Base-by-base conservation (phyloP, 2,329 filamentous ascomycete species). In the Cladosporium sp. region DNA sequence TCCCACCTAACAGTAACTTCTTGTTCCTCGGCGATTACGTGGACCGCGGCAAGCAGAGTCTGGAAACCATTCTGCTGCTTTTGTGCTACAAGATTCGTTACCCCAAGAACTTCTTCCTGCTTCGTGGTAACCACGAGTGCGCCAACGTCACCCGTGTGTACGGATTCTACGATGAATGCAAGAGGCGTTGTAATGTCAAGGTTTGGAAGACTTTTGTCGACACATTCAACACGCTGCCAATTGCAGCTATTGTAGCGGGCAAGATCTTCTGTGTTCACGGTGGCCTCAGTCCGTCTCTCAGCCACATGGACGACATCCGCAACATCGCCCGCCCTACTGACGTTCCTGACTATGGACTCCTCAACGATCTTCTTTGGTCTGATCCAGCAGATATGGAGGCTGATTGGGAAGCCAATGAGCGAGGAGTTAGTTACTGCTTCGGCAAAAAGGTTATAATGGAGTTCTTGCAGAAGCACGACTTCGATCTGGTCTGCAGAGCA, bases 211-310 rank as follows among this genome's bases (percentile, higher is more conserved):
- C 92, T 0, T 98, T 98, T 76, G 89, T 97, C 62, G 94, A 98
- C 77, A 95, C 91, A 29, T 98, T 98, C 84, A 98, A 98, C 78
- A 93, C 90, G 50, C 85, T 98, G 53, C 94, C 94, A 0, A 97
- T 98, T 74, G 94, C 94, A 52, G 88, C 94, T n/a, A 97, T 97
- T 73, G 93, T 98, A 44, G 94, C 93, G 2, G 92, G 92, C 70
- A 98, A 98, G 82, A 98, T 98, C 66, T 98, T 97, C 78, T 97
- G 93, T 74, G 94, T 98, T 18, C 95, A 99, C 74, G 95, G 95
- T 60, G 95, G 95, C 16, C 83, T 99, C 26, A 97, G 93, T 14
- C 95, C 95, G 1, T 93, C 91, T 57, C 84, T 99, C 59, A 89
- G 90, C 64, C 93, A 98, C 74, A 99, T 99, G 95, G 95, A 98